Evolutionary conservation across 176 grass and related monocot genomes (phyloP).

Genomic region (Lolium multiflorum): DNA sequence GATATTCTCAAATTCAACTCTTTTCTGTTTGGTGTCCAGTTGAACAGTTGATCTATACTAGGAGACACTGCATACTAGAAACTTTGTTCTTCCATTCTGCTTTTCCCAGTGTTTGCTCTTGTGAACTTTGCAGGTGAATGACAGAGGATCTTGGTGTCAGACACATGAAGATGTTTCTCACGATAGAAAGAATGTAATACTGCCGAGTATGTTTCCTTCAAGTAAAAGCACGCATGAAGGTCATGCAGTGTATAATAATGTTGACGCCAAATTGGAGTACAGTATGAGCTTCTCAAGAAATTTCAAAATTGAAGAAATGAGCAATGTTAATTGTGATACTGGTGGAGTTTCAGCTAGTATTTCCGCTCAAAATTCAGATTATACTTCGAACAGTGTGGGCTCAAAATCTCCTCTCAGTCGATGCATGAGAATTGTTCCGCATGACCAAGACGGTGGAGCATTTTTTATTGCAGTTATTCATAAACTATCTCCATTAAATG

Average conservation of each 20-base stretch:
- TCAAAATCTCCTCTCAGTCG: constrained; percentile 69
- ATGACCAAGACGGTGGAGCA: constrained; percentile 89
- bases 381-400: constrained; percentile 17
- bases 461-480: constrained; percentile 96
- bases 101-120: constrained; percentile 28
- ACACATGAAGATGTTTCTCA: constrained; percentile 69
- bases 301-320: constrained; percentile 21
- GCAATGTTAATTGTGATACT: constrained; percentile 28
- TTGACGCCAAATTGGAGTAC: constrained; percentile 31
- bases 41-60: not conserved
- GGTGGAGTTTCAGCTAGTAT: constrained; percentile 31
- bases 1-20: not conserved
- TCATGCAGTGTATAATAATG: not conserved
- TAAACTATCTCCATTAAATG: constrained; percentile 66
- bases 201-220: constrained; percentile 94
- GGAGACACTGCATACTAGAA: constrained; percentile 6
- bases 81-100: constrained; percentile 28
- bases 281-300: constrained; percentile 32
- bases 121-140: constrained; percentile 60
- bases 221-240: constrained; percentile 48
- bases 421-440: constrained; percentile 95
- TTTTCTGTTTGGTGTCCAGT: constrained; percentile 21
- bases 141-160: constrained; percentile 78
- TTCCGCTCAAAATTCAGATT: constrained; percentile 3
- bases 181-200: constrained; percentile 66